These are phyloP conservation scores for Microsporum ferrugineum DNA, from an alignment of 2,329 filamentous ascomycete species.

Conservation along the genomic window DNA sequence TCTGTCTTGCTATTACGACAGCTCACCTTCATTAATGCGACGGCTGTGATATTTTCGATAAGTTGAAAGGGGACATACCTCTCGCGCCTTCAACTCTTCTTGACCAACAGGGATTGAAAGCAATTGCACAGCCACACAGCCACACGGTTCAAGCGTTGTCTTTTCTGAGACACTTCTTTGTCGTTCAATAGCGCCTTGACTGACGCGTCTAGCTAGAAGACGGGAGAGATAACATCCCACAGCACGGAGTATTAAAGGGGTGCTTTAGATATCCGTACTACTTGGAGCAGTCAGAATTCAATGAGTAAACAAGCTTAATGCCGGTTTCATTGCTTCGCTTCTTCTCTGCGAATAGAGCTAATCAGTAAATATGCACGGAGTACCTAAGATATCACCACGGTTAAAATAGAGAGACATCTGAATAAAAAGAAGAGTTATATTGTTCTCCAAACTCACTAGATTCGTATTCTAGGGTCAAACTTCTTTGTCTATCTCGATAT, in stretches of 20 bases:
- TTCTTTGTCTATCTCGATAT: not conserved
- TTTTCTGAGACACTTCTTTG: not conserved
- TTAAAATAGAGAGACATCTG: no score
- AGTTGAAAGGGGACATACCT: not conserved
- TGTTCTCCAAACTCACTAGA: no score
- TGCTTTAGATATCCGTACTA: not conserved
- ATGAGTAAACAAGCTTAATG: no score
- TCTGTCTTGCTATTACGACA: not conserved
- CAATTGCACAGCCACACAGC: not conserved
- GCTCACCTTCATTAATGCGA: not conserved
- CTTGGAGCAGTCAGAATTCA: not conserved
- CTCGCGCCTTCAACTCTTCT: not conserved
- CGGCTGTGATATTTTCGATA: not conserved
- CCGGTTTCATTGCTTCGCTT: no score
- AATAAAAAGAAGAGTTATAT: no score
- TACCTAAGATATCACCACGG: no score
- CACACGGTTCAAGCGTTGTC: not conserved
- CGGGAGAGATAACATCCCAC: not conserved
- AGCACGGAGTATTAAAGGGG: not conserved
- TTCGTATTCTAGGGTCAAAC: no score
- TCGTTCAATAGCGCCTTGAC: not conserved
- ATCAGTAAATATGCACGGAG: no score
- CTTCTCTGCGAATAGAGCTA: no score
- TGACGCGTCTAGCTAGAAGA: not conserved
- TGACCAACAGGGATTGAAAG: not conserved